Percentiles rank a stretch among this genome's conserved stretches.
Evolutionary conservation across 2,329 filamentous ascomycete species (phyloP).

Genomic region (Apiospora rasikravindrae): DNA sequence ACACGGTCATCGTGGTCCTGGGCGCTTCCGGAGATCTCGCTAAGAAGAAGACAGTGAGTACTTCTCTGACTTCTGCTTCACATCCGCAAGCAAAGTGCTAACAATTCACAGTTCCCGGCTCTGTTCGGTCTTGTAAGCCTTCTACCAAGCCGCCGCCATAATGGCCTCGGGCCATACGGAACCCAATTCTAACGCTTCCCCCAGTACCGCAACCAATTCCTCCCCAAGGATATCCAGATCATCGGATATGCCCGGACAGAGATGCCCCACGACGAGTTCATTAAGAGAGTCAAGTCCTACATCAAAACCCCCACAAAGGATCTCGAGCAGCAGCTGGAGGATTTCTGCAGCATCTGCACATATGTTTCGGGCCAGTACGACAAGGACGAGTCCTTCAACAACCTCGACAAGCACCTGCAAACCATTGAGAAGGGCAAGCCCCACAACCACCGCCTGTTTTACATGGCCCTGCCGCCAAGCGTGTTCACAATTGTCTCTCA

Average conservation of each 20-base stretch:
- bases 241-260: constrained; percentile 99
- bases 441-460: constrained; percentile 93
- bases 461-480: constrained; percentile 97
- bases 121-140: constrained; percentile 92
- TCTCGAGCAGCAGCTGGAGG: constrained; percentile 90
- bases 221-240: constrained; percentile 94
- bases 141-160: neutral
- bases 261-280: constrained; percentile 97
- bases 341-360: constrained; percentile 86
- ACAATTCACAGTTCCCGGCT: constrained; percentile 77
- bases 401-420: constrained; percentile 83
- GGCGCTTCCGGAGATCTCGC: constrained; percentile 97
- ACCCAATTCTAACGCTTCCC: constrained; percentile 28
- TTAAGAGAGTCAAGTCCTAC: constrained; percentile 93
- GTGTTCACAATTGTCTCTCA: constrained; percentile 98
- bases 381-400: constrained; percentile 90
- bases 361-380: constrained; percentile 99
- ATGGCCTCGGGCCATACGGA: neutral
- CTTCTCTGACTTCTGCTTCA: constrained; percentile 14
- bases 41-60: constrained; percentile 97
- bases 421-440: constrained; percentile 81
- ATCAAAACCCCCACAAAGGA: constrained; percentile 99
- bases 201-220: constrained; percentile 98
- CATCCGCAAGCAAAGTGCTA: constrained; percentile 31
- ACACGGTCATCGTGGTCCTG: constrained; percentile 95